Evolutionary conservation across 106 monocot species (phyloP), one percentile per base, ranked within the genome.

Genomic region (Platanthera guangdongensis): DNA sequence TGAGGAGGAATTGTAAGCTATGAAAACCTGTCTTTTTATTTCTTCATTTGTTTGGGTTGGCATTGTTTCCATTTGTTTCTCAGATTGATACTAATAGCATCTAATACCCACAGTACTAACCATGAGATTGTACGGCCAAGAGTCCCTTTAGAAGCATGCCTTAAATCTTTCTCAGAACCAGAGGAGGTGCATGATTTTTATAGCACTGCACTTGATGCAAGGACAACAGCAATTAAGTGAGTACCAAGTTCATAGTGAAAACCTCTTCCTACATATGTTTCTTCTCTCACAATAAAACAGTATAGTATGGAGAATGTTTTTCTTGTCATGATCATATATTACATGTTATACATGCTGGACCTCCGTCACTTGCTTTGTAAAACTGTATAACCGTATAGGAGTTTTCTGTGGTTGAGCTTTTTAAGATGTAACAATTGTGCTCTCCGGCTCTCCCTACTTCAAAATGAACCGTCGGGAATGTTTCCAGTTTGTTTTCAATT

Each of bases 201-300:
- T 73, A 97, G 96, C 71, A 91, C 93, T 77, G 96, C 91, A 55
- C 82, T 97, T 80, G 83, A 97, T 93, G 73, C 87, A 39, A 97
- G 87, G 87, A 97, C 87, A 49, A 93, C 93, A 51, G 96, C 96
- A 80, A 83, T 87, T 62, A 93, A 93, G 96, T 93, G 82, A 88
- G 93, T 78, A 57, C 8, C 51, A 30, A 70, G 16, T 22, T 50
- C 22, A n/a, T 48, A 30, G 25, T 70, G 14, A 15, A 25, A 70
- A 47, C 10, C 70, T 70, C 15, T 47, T 70, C 47, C 16, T 5
- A 7, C 8, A 32, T 65, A 11, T 2, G 18, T 62, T 55, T 55
- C 10, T 62, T 62, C 22, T 18, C 46, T 45, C 51, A 7, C 52
- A 52, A 16, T n/a, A 50, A 19, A 15, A 54, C 22, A 57, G 57